Evolutionary conservation across 1,284 basidiomycete species (phyloP).

Genomic region (Microbotryum lychnidis-dioicae): DNA sequence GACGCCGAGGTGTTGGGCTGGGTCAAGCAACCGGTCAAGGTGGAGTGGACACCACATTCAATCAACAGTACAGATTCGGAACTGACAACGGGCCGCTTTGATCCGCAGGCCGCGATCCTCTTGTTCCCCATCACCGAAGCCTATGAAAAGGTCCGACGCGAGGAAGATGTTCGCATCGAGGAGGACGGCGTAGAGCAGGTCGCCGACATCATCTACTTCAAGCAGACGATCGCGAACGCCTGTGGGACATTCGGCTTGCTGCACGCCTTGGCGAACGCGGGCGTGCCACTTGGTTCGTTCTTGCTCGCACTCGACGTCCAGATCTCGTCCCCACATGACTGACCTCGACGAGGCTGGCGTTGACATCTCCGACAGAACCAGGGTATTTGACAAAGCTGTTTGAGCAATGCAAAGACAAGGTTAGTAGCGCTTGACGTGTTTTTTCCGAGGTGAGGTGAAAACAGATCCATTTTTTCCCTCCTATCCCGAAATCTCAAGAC

Average conservation of each 20-base stretch:
- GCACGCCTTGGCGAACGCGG: constrained; percentile 66
- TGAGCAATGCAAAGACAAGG: constrained; percentile 21
- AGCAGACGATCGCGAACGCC: constrained; percentile 59
- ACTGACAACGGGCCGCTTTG: constrained; percentile 31
- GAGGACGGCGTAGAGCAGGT: constrained; percentile 49
- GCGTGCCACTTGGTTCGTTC: constrained; percentile 34
- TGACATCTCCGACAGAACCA: constrained; percentile 7
- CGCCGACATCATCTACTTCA: constrained; percentile 56
- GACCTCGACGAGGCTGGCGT: background rate
- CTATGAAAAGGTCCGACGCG: constrained; percentile 48
- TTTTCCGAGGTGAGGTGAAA: background rate
- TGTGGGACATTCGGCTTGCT: constrained; percentile 83
- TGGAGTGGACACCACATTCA: background rate
- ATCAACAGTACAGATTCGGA: background rate
- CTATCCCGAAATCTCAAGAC: constrained; percentile 49
- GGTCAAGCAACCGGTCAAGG: constrained; percentile 29
- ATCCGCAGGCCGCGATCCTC: constrained; percentile 63
- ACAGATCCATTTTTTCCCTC: constrained; percentile 27
- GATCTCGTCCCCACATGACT: background rate
- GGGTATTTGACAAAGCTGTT: constrained; percentile 25
- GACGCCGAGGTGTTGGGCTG: constrained; percentile 55
- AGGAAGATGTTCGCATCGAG: constrained; percentile 52
- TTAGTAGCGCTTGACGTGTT: background rate
- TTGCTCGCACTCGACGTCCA: background rate
- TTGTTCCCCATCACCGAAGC: constrained; percentile 63